Conservation (phyloP, 179 eudicot species). For the Actinidia polygama region DNA sequence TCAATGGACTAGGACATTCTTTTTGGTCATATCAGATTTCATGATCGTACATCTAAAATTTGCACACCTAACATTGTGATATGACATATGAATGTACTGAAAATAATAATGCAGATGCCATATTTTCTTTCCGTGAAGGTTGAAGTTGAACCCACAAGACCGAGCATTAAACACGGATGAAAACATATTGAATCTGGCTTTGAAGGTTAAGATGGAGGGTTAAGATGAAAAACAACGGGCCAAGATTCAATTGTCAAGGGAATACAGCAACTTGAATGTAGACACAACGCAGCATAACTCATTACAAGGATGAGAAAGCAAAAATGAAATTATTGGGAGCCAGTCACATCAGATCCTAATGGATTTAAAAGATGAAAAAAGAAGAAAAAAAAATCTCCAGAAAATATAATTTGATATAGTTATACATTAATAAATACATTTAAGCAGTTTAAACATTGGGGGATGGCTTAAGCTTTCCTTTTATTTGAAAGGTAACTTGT, state of each 20-base stretch:
- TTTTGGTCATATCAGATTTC: too few species aligned
- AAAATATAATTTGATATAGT: not conserved
- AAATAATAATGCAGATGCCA: not conserved
- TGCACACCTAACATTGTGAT: not conserved
- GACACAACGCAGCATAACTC: not conserved
- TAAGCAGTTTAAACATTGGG: constrained; percentile 6
- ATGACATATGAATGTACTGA: not conserved
- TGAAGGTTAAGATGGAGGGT: not conserved
- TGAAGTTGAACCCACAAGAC: not conserved
- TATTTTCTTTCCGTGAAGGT: not conserved
- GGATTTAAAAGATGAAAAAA: not conserved
- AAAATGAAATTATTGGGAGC: not conserved
- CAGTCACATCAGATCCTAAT: not conserved
- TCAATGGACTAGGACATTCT: too few species aligned
- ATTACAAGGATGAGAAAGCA: not conserved
- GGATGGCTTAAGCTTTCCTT: not conserved
- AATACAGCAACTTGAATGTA: not conserved
- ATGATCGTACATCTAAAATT: too few species aligned
- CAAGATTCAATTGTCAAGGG: not conserved
- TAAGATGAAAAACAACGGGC: not conserved
- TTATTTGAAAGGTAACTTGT: not conserved
- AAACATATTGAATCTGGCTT: not conserved
- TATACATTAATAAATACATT: not conserved
- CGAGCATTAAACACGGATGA: not conserved
- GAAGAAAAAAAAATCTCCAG: not conserved